Evolutionary conservation across 2,329 filamentous ascomycete genomes (phyloP).

Genomic region (Penicillium sp.): DNA sequence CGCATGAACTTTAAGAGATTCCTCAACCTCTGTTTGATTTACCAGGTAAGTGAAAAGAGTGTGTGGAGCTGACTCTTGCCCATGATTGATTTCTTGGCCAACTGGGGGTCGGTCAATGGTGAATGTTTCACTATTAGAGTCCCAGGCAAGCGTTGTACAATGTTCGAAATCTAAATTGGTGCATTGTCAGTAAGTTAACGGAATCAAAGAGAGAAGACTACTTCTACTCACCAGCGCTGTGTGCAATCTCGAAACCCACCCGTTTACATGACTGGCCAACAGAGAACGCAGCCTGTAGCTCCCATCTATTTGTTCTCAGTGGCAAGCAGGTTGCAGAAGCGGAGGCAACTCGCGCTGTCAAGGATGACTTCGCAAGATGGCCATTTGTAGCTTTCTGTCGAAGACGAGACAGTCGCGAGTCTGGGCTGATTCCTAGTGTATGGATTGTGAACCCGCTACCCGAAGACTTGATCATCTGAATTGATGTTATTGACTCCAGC

Average conservation of each 20-base stretch:
- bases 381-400: constrained; percentile 23
- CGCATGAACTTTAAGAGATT: constrained; percentile 42
- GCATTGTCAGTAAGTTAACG: background rate
- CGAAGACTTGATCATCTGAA: constrained; percentile 31
- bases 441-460: constrained; percentile 39
- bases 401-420: constrained; percentile 27
- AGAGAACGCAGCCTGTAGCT: constrained; percentile 26
- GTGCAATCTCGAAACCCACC: constrained; percentile 33
- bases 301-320: constrained; percentile 9
- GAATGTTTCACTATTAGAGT: constrained; percentile 41
- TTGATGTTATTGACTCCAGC: constrained; percentile 44
- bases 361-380: background rate
- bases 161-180: constrained; percentile 26
- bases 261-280: constrained; percentile 25
- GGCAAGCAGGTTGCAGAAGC: constrained; percentile 10
- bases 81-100: constrained; percentile 38
- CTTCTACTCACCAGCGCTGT: constrained; percentile 18
- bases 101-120: constrained; percentile 37
- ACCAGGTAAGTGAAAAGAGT: constrained; percentile 45
- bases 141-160: constrained; percentile 43
- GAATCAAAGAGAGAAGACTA: background rate
- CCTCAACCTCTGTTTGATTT: constrained; percentile 27
- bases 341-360: constrained; percentile 2
- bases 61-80: constrained; percentile 42
- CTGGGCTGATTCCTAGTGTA: constrained; percentile 44